Evolutionary conservation across 148 eudicot genomes (phyloP), one percentile per base, ranked within the genome.

Genomic region (Camellia japonica): DNA sequence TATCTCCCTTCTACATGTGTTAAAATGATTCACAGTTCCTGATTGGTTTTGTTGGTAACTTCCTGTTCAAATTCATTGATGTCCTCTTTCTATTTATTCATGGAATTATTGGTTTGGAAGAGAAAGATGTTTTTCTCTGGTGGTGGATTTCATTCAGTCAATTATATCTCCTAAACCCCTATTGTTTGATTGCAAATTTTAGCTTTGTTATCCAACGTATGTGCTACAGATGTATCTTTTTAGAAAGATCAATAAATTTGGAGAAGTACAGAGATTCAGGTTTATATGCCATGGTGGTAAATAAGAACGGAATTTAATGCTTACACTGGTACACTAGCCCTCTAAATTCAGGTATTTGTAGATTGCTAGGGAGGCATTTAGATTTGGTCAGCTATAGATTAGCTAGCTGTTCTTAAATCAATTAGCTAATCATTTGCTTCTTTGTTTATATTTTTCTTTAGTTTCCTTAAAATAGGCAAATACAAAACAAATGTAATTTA

Each of bases 41-140:
- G 23, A 44, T 69, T 15, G 46, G 73, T 44, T 44, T 43, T 69
- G 16, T 69, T 69, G 52, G 54, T 44, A 69, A 51, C 10, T 43
- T 44, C 73, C 73, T 9, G 20, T 44, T 69, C 71, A 68, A 68
- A 68, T 69, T 69, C 23, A 44, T 69, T 69, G 49, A 15, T 74
- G 43, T 58, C 64, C 77, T 52, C 60, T 46, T 47, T 49, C 20
- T 70, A 42, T 72, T 52, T 54, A 72, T 55, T 72, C 44, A 72
- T 52, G 61, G n/a, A 72, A 54, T 8, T 55, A 55, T 55, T 7
- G 13, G 41, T 19, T 38, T 23, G 46, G 44, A 54, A 72, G 75
- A 72, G 56, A 68, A 68, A 7, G 51, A 6, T 14, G 64, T 30
- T 56, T 55, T 15, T 55, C 52, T 23, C 41, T 54, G 18, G 16